Evolutionary conservation across 768 basidiomycete species (phyloP).

Genomic region (Suillus spraguei): DNA sequence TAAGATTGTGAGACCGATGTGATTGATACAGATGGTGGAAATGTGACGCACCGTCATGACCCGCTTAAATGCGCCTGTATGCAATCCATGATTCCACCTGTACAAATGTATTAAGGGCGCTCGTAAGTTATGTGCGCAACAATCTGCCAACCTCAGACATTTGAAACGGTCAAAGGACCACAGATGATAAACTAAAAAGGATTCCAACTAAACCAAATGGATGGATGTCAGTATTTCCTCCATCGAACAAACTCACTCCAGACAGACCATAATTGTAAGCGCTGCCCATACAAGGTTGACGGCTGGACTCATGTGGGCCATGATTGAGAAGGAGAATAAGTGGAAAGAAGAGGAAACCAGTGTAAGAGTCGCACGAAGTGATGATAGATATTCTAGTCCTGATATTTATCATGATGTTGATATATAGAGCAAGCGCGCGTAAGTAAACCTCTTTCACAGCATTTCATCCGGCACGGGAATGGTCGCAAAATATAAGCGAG

Average conservation of each 20-base stretch:
- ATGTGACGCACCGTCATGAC: constrained; percentile 72
- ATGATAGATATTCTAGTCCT: neutral
- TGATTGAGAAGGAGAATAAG: constrained; percentile 32
- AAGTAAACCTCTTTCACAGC: neutral
- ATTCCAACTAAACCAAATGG: constrained; percentile 45
- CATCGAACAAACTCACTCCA: neutral
- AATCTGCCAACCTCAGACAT: constrained; percentile 59
- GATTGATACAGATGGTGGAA: neutral
- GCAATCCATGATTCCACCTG: constrained; percentile 70
- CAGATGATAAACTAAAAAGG: constrained; percentile 70
- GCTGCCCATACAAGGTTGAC: constrained; percentile 66
- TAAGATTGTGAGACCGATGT: neutral
- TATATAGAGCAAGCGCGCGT: neutral
- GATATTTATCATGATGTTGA: neutral
- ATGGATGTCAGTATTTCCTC: neutral
- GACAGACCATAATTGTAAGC: constrained; percentile 52
- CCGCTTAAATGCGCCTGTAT: constrained; percentile 80
- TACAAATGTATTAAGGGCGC: neutral
- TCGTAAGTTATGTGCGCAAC: neutral
- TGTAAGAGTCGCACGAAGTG: neutral
- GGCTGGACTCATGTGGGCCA: constrained; percentile 67
- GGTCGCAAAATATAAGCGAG: neutral
- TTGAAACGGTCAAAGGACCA: constrained; percentile 83
- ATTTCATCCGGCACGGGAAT: neutral
- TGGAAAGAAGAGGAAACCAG: constrained; percentile 18